These are phyloP conservation scores for Linnemannia zychae DNA, from an alignment of 192 early-diverging fungal genomes.

Conservation along the genomic window DNA sequence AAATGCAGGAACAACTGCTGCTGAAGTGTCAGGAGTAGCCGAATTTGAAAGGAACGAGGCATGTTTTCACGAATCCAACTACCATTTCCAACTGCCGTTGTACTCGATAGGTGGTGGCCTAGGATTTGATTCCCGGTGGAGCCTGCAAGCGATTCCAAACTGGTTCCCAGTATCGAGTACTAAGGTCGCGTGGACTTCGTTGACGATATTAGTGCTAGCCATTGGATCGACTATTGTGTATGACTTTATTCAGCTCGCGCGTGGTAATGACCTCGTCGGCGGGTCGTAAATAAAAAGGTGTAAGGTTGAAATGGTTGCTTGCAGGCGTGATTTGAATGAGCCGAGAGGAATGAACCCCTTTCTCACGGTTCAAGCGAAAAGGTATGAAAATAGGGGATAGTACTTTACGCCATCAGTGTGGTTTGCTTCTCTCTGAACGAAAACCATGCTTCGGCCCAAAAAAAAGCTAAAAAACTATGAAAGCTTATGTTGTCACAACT, in stretches of 20 bases:
- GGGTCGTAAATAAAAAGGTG: neutral
- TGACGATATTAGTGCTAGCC: slow-evolving; percentile 47
- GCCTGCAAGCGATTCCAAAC: slow-evolving; percentile 23
- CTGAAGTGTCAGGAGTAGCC: neutral
- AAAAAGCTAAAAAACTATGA: no score
- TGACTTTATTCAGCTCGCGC: slow-evolving; percentile 64
- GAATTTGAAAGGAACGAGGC: neutral
- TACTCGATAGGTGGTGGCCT: neutral
- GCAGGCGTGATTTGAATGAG: neutral
- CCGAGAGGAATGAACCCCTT: no score
- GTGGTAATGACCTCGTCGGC: slow-evolving; percentile 55
- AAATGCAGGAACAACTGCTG: neutral
- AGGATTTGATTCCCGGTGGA: slow-evolving; percentile 20
- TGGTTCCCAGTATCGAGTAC: slow-evolving; percentile 17
- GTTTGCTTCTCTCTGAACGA: no score
- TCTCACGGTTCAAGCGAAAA: no score
- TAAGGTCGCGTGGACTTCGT: slow-evolving; percentile 39
- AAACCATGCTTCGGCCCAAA: neutral
- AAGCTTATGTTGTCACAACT: no score
- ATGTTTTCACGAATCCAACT: neutral
- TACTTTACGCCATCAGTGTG: no score
- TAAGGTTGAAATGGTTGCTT: neutral
- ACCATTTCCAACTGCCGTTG: neutral
- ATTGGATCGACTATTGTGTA: slow-evolving; percentile 65
- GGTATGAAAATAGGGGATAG: no score